Conservation (phyloP, 495 filamentous ascomycete species). For the Aspergillus diversus region DNA sequence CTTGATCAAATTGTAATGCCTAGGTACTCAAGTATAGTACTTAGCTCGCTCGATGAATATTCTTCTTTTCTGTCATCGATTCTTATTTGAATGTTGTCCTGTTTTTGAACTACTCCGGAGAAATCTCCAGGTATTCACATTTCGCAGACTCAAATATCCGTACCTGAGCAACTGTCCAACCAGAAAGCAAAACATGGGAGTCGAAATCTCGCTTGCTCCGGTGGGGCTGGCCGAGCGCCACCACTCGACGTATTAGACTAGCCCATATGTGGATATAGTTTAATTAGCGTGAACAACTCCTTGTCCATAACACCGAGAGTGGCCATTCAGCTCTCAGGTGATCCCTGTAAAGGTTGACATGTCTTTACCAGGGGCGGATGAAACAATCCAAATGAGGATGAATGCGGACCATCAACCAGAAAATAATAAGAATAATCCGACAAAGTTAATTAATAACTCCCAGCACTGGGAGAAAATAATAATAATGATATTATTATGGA, state of each 20-base stretch:
- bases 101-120: conserved; percentile 21
- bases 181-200: conserved; percentile 25
- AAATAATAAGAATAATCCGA: neutral
- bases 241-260: conserved; percentile 18
- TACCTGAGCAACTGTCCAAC: conserved; percentile 36
- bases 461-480: neutral
- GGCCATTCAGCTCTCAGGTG: conserved; percentile 13
- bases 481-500: neutral
- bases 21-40: no score
- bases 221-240: conserved; percentile 28
- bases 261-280: conserved; percentile 17
- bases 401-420: neutral
- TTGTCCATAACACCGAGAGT: conserved; percentile 4
- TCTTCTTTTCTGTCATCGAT: neutral
- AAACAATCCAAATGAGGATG: conserved; percentile 15
- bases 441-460: neutral
- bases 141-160: conserved; percentile 28
- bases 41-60: neutral
- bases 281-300: conserved; percentile 23
- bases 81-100: conserved; percentile 8
- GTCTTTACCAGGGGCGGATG: conserved; percentile 16
- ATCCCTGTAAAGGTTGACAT: conserved; percentile 20
- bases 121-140: conserved; percentile 22
- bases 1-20: no score
- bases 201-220: conserved; percentile 35